These are phyloP conservation scores for Salvia miltiorrhiza DNA, from an alignment of 257 asterid genomes.

Conservation along the genomic window DNA sequence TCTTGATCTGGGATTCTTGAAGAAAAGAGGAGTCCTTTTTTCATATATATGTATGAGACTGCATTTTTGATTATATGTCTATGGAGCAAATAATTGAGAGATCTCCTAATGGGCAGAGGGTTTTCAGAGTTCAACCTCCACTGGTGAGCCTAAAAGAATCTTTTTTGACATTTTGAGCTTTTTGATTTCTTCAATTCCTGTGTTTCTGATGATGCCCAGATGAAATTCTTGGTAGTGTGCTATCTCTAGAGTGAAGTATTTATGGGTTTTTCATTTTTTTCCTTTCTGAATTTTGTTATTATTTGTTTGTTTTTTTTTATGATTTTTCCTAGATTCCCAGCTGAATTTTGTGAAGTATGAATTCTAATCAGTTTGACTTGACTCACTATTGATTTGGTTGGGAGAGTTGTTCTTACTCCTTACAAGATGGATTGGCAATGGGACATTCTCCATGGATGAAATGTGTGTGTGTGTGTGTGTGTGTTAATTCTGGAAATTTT, in stretches of 20 bases:
- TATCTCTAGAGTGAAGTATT: neutral
- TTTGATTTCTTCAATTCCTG: slow-evolving; percentile 7
- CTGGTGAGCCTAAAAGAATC: slow-evolving; percentile 51
- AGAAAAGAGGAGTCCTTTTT: slow-evolving; percentile 27
- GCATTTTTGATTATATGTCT: slow-evolving; percentile 30
- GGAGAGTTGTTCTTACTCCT: neutral
- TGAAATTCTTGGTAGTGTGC: slow-evolving; percentile 31
- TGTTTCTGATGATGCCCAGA: slow-evolving; percentile 23
- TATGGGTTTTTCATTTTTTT: neutral
- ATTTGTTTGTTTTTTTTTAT: slow-evolving; percentile 12
- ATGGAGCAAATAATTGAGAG: slow-evolving; percentile 75
- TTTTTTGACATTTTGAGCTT: slow-evolving; percentile 8
- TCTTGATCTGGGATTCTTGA: slow-evolving; percentile 41
- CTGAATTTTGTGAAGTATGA: neutral
- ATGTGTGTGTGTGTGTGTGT: neutral
- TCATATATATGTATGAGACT: slow-evolving; percentile 29
- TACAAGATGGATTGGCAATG: slow-evolving; percentile 13
- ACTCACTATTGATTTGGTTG: neutral
- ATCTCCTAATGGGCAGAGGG: slow-evolving; percentile 75
- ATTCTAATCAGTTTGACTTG: slow-evolving; percentile 8
- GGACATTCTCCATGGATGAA: slow-evolving; percentile 20
- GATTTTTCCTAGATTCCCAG: slow-evolving; percentile 24
- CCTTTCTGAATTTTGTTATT: slow-evolving; percentile 9
- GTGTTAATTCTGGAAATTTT: neutral
- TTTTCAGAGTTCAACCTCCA: slow-evolving; percentile 83